Evolutionary conservation across 257 asterid genomes (phyloP).

Genomic region (Penstemon davidsonii): DNA sequence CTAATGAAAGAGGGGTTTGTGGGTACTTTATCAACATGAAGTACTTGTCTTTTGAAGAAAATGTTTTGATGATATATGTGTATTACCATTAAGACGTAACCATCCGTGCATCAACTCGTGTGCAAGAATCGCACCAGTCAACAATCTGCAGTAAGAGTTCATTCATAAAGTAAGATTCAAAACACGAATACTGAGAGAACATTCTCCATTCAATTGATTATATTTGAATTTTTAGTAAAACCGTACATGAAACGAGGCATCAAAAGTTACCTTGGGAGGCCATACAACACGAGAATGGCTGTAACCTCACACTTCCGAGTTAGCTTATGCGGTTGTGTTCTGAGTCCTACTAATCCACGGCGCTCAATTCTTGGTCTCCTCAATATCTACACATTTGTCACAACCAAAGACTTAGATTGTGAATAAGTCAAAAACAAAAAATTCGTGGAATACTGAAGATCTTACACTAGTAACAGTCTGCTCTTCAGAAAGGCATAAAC

Average conservation of each 20-base stretch:
- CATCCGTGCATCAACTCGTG: constrained; percentile 99
- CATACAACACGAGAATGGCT: constrained; percentile 88
- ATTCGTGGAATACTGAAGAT: constrained; percentile 14
- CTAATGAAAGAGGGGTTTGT: too few relatives aligned
- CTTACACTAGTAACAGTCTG: constrained; percentile 93
- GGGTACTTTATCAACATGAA: background rate
- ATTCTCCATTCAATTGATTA: too few relatives aligned
- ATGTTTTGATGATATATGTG: background rate
- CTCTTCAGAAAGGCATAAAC: constrained; percentile 96
- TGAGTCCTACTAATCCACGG: constrained; percentile 68
- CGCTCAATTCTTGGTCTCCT: constrained; percentile 85
- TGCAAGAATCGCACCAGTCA: constrained; percentile 96
- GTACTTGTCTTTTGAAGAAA: background rate
- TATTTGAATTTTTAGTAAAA: too few relatives aligned
- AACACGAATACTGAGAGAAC: background rate
- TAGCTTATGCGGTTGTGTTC: constrained; percentile 86
- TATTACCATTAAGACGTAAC: constrained; percentile 85
- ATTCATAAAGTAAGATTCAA: background rate
- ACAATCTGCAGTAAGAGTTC: constrained; percentile 57
- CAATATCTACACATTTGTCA: constrained; percentile 49
- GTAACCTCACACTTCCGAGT: constrained; percentile 88
- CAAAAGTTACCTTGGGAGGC: constrained; percentile 88
- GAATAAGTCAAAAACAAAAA: constrained; percentile 13
- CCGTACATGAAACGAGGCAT: background rate
- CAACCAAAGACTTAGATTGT: background rate